Base-by-base conservation (phyloP, 768 basidiomycete genomes). In the Leucogyrophana mollusca region DNA sequence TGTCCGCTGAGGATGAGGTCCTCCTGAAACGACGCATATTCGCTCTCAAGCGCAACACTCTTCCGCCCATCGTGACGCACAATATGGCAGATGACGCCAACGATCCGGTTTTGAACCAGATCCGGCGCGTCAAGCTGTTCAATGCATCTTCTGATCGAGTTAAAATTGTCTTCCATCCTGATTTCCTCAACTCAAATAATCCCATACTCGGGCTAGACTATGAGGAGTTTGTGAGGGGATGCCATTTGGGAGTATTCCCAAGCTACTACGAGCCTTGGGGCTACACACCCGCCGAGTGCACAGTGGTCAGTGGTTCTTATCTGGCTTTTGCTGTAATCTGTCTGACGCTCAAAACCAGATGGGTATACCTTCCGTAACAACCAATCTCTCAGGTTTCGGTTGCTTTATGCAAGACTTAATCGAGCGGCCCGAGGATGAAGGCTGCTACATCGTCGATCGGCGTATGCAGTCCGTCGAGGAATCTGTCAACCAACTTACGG, bases 391-490 rank as follows among this genome's bases (percentile, higher is more conserved):
- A 14, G 96, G 96, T 32, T 98, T 98, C 54, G 96, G 96, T 5
- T 93, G 90, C 64, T 97, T 96, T 74, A 94, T 98, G 90, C 92
- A 95, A 66, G 96, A 99, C 61, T 76, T 98, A 20, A 94, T 99
- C 55, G 95, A 99, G 54, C 81, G 83, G 11, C 93, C 94, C 0
- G 82, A 92, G 51, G 94, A 95, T 44, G 94, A 97, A 66, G 94
- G 94, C 0, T 92, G 90, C 72, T 97, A 96, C 67, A 97, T 98
- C 62, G 85, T 98, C 55, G 95, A 98, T 63, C 80, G 96, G 33
- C 83, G 95, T 41, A 78, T 80, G 69, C 83, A 92, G 60, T 89
- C 87, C 14, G 82, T 95, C 38, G 94, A 98, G 56, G 93, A 96
- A 40, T 90, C 92, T 3, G 90, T 95, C 57, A 85, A 76, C 69